Evolutionary conservation across 2,329 filamentous ascomycete genomes (phyloP).

Genomic region (Zasmidium cellare): DNA sequence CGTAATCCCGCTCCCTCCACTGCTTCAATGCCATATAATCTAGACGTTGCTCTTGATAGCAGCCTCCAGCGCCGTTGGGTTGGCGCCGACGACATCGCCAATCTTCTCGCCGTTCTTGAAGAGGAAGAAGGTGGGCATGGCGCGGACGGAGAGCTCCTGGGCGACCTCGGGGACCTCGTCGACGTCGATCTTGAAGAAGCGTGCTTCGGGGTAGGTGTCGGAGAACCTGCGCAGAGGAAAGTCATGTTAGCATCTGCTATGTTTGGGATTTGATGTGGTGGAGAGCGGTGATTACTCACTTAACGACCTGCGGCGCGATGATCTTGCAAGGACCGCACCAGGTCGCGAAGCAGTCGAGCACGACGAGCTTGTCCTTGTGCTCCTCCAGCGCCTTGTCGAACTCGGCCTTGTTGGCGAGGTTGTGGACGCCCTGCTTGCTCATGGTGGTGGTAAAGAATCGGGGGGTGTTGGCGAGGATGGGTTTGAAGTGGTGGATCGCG

Average conservation of each 20-base stretch:
- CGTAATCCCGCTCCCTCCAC: conserved; percentile 5
- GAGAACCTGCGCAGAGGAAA: conserved; percentile 56
- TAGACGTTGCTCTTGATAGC: conserved; percentile 42
- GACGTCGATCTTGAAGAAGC: conserved; percentile 90
- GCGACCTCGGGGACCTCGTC: conserved; percentile 76
- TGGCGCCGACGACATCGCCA: conserved; percentile 75
- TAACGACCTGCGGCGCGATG: conserved; percentile 73
- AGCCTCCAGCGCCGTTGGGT: conserved; percentile 65
- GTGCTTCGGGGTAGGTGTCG: conserved; percentile 58
- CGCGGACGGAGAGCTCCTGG: conserved; percentile 74
- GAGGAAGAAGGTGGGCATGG: conserved; percentile 89
- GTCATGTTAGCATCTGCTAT: conserved; percentile 11
- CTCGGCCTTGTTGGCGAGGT: conserved; percentile 57
- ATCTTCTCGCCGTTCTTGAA: conserved; percentile 78
- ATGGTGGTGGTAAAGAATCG: conserved; percentile 45
- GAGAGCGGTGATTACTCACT: conserved; percentile 42
- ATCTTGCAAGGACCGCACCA: conserved; percentile 97
- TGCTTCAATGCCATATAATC: neutral
- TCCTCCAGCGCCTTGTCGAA: conserved; percentile 57
- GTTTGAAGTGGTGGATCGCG: conserved; percentile 21
- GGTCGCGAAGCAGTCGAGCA: conserved; percentile 83
- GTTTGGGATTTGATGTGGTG: conserved; percentile 8
- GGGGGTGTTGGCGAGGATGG: conserved; percentile 21
- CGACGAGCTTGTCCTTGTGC: conserved; percentile 59
- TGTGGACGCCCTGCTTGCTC: conserved; percentile 51